Conservation (phyloP, 202 grass and related monocot species). For the Saccharum hybrid region DNA sequence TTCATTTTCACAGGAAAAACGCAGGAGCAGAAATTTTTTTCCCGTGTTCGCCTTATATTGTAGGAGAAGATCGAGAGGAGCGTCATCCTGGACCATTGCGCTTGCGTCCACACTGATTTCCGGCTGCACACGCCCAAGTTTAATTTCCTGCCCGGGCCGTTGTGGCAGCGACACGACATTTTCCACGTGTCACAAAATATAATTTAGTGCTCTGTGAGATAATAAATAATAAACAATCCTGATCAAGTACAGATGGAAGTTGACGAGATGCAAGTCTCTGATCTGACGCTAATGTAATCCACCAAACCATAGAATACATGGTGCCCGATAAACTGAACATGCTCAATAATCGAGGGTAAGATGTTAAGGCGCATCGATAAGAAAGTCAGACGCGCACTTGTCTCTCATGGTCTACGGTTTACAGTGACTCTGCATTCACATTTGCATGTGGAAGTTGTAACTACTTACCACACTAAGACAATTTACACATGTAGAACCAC, state of each 20-base stretch:
- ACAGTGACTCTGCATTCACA: constrained; percentile 1
- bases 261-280: neutral
- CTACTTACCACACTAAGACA: neutral
- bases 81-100: no score
- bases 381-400: neutral
- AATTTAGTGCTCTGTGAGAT: no score
- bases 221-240: neutral
- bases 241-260: neutral
- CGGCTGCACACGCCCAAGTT: no score
- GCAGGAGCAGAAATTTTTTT: no score
- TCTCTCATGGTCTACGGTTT: neutral
- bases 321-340: constrained; percentile 2
- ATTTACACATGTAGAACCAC: neutral
- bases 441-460: constrained; percentile 25
- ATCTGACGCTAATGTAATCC: neutral
- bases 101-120: no score
- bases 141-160: no score
- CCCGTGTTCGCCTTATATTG: no score
- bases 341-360: constrained; percentile 18
- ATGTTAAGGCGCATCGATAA: neutral
- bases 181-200: neutral
- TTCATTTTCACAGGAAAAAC: no score
- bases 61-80: no score
- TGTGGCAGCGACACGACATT: neutral
- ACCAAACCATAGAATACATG: neutral